Conservation (phyloP, 495 filamentous ascomycete species). For the Lophiostoma macrostomum region DNA sequence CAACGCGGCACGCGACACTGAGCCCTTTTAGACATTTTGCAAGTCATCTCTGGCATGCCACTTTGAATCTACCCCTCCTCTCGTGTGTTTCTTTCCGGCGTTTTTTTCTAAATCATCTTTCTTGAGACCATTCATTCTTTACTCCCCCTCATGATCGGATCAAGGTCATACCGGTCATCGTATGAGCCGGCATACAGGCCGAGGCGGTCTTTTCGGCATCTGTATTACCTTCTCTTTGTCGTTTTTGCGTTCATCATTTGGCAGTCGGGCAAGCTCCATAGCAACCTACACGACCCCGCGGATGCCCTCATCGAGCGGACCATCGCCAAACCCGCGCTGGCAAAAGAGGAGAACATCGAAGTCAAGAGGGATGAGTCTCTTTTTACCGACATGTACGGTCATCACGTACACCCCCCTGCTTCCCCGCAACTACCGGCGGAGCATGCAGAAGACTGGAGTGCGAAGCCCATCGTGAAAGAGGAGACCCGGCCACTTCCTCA, state of each 20-base stretch:
- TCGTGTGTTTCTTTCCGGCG: too few species aligned
- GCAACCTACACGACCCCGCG: neutral
- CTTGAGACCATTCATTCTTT: slow-evolving; percentile 1
- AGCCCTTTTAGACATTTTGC: too few species aligned
- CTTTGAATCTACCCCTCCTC: too few species aligned
- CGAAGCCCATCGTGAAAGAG: too few species aligned
- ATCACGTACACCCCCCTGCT: neutral
- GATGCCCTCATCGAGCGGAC: neutral
- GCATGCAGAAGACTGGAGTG: too few species aligned
- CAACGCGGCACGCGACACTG: too few species aligned
- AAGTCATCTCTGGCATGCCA: too few species aligned
- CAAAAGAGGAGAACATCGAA: neutral
- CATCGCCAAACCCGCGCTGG: neutral
- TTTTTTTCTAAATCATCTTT: neutral
- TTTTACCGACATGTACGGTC: neutral
- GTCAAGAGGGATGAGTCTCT: neutral
- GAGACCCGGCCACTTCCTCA: too few species aligned
- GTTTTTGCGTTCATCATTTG: slow-evolving; percentile 6
- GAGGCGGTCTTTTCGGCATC: slow-evolving; percentile 13
- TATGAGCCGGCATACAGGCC: slow-evolving; percentile 11
- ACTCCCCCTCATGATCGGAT: slow-evolving; percentile 8
- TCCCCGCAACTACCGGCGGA: too few species aligned
- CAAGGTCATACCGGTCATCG: too few species aligned
- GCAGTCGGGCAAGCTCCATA: neutral
- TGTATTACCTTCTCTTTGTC: slow-evolving; percentile 15